A percentile compares a stretch with the other conserved stretches of the same genome.
Conservation (phyloP, 148 eudicot genomes). For the Fagopyrum homotropicum region DNA sequence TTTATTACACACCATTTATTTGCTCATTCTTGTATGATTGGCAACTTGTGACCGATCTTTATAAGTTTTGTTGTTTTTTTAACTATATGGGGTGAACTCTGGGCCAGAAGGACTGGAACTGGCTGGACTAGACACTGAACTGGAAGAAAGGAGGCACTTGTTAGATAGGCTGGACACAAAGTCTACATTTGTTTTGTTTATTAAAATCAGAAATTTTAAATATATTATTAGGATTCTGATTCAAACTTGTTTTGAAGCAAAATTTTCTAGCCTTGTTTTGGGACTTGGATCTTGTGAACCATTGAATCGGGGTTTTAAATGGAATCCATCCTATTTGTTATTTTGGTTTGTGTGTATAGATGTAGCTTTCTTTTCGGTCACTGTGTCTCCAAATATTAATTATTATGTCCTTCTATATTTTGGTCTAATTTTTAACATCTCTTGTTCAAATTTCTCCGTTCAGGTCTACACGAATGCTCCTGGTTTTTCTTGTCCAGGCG, state of each 20-base stretch:
- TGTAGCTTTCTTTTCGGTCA: not conserved
- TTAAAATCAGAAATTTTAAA: not conserved
- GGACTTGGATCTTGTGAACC: not conserved
- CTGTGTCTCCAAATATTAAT: not conserved
- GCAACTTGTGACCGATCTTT: not conserved
- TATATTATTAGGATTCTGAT: not conserved
- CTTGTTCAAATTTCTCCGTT: not conserved
- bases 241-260: not conserved
- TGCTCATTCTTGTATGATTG: not conserved
- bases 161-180: not conserved
- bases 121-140: not conserved
- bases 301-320: not conserved
- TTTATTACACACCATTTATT: not conserved
- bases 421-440: not conserved
- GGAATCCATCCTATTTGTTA: not conserved
- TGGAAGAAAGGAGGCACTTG: not conserved
- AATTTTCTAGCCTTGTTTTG: not conserved
- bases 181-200: not conserved
- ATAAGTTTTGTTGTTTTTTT: not conserved
- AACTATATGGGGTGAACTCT: not conserved
- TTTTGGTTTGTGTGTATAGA: not conserved
- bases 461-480: conserved; percentile 54
- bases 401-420: not conserved
- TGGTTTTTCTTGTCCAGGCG: conserved; percentile 89
- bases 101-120: not conserved